Evolutionary conservation across 2,329 filamentous ascomycete genomes (phyloP).

Genomic region (Trichoderma brevicompactum): DNA sequence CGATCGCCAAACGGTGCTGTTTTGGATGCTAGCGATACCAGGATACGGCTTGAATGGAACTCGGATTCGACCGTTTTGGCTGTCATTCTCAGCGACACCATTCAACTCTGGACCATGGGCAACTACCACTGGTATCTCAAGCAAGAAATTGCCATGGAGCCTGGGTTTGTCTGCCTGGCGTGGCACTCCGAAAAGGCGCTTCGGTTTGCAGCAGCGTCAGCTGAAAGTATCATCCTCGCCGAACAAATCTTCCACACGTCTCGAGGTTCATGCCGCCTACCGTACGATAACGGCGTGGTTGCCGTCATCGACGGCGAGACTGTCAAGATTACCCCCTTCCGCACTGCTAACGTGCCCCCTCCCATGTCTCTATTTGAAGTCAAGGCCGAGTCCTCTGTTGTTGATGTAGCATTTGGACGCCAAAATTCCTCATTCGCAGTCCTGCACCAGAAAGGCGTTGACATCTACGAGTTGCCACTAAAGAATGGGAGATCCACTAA

Average conservation of each 20-base stretch:
- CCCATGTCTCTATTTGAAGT: slow-evolving; percentile 88
- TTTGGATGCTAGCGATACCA: slow-evolving; percentile 50
- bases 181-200: slow-evolving; percentile 92
- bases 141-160: slow-evolving; percentile 68
- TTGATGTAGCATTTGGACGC: slow-evolving; percentile 76
- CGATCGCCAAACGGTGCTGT: slow-evolving; percentile 64
- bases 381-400: slow-evolving; percentile 60
- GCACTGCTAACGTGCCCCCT: slow-evolving; percentile 83
- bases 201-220: slow-evolving; percentile 62
- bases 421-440: slow-evolving; percentile 70
- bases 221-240: slow-evolving; percentile 57
- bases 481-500: slow-evolving; percentile 56
- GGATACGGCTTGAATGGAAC: slow-evolving; percentile 81
- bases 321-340: slow-evolving; percentile 84
- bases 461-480: slow-evolving; percentile 71
- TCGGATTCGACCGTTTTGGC: slow-evolving; percentile 88
- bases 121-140: slow-evolving; percentile 99
- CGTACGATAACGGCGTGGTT: slow-evolving; percentile 77
- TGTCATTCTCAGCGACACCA: slow-evolving; percentile 70
- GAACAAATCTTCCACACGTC: slow-evolving; percentile 71
- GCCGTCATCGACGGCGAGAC: slow-evolving; percentile 81
- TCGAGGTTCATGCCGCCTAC: slow-evolving; percentile 70
- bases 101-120: slow-evolving; percentile 96
- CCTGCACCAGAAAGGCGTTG: slow-evolving; percentile 68
- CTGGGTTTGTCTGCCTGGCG: slow-evolving; percentile 45